A percentile compares a stretch with the other conserved stretches of the same genome.
These are phyloP conservation scores for Silybum marianum DNA, from an alignment of 129 eudicot species.

Conservation along the genomic window DNA sequence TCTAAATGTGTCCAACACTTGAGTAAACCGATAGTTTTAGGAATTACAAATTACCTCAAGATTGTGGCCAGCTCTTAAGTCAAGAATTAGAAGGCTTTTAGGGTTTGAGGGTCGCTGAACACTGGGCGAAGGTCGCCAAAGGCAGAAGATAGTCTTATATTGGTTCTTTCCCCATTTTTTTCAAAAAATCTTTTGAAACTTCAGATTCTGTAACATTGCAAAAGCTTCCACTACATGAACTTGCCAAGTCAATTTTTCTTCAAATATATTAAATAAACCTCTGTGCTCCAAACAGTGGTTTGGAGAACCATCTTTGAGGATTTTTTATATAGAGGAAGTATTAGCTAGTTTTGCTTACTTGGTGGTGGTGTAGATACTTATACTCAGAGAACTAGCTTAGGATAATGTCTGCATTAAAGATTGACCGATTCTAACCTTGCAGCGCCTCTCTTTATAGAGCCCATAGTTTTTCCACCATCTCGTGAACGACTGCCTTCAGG, in stretches of 20 bases:
- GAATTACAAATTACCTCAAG: slow-evolving; percentile 34
- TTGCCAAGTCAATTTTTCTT: background rate
- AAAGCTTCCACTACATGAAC: background rate
- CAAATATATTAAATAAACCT: too few relatives aligned
- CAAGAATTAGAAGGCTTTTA: slow-evolving; percentile 39
- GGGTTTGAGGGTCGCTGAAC: slow-evolving; percentile 13
- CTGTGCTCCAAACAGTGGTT: background rate
- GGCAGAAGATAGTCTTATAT: background rate
- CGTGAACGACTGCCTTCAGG: slow-evolving; percentile 95
- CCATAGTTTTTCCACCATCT: slow-evolving; percentile 79
- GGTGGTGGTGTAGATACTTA: background rate
- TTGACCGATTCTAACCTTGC: slow-evolving; percentile 52
- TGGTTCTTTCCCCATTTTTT: background rate
- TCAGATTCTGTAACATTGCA: background rate
- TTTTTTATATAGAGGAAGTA: background rate
- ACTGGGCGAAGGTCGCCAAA: too few relatives aligned
- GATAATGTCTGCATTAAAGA: background rate
- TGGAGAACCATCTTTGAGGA: background rate
- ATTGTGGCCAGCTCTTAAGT: slow-evolving; percentile 53
- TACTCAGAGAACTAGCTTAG: background rate
- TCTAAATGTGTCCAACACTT: slow-evolving; percentile 53
- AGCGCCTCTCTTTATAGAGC: slow-evolving; percentile 67
- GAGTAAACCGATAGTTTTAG: slow-evolving; percentile 44
- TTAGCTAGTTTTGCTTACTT: background rate
- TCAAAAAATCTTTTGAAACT: background rate